Conservation (phyloP, 2,329 filamentous ascomycete genomes). For the Ciborinia camelliae region DNA sequence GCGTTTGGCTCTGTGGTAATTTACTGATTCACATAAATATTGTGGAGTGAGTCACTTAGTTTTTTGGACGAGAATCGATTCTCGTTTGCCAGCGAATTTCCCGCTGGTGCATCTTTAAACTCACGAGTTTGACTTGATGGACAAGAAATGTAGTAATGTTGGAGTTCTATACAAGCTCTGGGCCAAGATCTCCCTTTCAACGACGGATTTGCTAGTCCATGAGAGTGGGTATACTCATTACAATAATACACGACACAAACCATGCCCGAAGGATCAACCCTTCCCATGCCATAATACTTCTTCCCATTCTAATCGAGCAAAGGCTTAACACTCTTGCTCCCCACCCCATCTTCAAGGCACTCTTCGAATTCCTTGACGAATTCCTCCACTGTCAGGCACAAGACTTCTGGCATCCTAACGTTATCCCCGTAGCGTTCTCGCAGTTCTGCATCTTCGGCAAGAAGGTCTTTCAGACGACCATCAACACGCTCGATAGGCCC, state of each 20-base stretch:
- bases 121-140: too few relatives aligned
- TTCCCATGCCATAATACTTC: neutral
- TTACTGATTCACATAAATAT: too few relatives aligned
- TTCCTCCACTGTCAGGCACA: neutral
- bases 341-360: neutral
- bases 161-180: too few relatives aligned
- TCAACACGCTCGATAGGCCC: neutral
- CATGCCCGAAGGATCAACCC: neutral
- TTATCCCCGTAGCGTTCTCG: neutral
- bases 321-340: too few relatives aligned
- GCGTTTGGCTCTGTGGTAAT: too few relatives aligned
- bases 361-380: neutral
- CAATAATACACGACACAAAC: neutral
- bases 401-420: neutral
- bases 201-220: neutral
- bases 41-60: too few relatives aligned
- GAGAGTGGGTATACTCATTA: neutral
- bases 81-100: too few relatives aligned
- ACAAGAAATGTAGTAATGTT: too few relatives aligned
- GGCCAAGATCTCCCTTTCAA: too few relatives aligned
- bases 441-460: neutral
- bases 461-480: neutral
- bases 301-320: too few relatives aligned
- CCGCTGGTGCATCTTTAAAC: too few relatives aligned
- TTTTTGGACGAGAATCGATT: too few relatives aligned